phyloP scores from a whole-genome alignment of 2,329 filamentous ascomycete species.

The Ceratocystis papillata region DNA sequence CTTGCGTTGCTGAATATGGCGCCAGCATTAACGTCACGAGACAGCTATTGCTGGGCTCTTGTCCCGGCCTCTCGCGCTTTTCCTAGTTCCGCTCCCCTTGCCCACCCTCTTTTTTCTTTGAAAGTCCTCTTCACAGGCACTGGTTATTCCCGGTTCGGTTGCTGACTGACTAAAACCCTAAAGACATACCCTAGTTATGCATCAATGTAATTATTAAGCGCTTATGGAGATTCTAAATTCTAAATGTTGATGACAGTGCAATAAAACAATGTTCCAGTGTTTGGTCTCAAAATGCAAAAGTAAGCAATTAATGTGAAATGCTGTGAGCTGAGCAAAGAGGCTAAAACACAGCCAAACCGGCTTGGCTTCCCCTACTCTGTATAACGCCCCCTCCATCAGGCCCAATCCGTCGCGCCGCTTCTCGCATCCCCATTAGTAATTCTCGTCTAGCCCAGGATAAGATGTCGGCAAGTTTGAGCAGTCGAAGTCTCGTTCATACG shows the following conservation, averaged over 20 bases:
- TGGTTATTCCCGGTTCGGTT: background rate
- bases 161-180: background rate
- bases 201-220: no score
- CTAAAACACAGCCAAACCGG: no score
- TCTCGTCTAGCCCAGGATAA: constrained; percentile 43
- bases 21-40: background rate
- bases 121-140: no score
- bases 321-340: no score
- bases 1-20: background rate
- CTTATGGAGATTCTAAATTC: no score
- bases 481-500: constrained; percentile 59
- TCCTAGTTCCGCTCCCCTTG: background rate
- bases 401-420: background rate
- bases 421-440: constrained; percentile 9
- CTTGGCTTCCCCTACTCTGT: no score
- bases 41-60: background rate
- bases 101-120: background rate
- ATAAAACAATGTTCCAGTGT: no score
- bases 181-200: background rate
- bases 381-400: background rate
- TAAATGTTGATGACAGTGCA: no score
- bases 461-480: constrained; percentile 50
- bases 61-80: constrained; percentile 1
- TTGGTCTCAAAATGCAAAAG: no score
- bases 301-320: no score